A percentile compares a stretch with the other conserved stretches of the same genome.
Evolutionary conservation across 2,329 filamentous ascomycete genomes (phyloP).

Genomic region (Colletotrichum sansevieriae): DNA sequence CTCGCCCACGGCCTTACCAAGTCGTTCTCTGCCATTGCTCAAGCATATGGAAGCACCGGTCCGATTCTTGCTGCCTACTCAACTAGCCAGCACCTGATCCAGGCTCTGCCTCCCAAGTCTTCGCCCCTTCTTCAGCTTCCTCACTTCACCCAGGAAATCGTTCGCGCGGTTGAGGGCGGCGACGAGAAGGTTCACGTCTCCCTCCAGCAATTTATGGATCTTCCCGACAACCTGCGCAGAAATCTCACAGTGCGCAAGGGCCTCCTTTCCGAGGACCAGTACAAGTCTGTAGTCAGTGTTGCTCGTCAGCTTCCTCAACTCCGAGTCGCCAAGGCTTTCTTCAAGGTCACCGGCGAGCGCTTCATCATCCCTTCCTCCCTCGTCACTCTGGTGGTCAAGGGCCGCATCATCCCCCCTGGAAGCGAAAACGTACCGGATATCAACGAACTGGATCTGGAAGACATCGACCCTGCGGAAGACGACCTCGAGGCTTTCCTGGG

Average conservation of each 20-base stretch:
- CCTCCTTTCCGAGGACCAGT: slow-evolving; percentile 81
- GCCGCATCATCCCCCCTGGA: slow-evolving; percentile 91
- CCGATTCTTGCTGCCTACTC: slow-evolving; percentile 87
- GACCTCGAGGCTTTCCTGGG: slow-evolving; percentile 89
- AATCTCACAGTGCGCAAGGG: slow-evolving; percentile 77
- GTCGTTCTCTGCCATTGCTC: slow-evolving; percentile 86
- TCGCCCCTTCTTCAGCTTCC: slow-evolving; percentile 94
- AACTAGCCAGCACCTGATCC: slow-evolving; percentile 87
- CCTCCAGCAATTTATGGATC: slow-evolving; percentile 89
- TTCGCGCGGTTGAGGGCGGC: slow-evolving; percentile 75
- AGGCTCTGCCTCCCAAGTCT: slow-evolving; percentile 85
- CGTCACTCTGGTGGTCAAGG: slow-evolving; percentile 95
- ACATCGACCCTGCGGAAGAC: slow-evolving; percentile 92
- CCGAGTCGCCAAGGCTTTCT: slow-evolving; percentile 91
- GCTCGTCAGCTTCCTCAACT: slow-evolving; percentile 88
- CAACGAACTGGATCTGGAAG: slow-evolving; percentile 84
- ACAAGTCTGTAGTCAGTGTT: slow-evolving; percentile 79
- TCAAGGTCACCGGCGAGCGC: slow-evolving; percentile 97
- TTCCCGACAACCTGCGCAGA: slow-evolving; percentile 81
- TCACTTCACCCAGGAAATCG: slow-evolving; percentile 79
- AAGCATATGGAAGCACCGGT: slow-evolving; percentile 86
- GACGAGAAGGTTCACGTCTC: slow-evolving; percentile 81
- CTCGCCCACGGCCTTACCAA: slow-evolving; percentile 88
- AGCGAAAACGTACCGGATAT: slow-evolving; percentile 80
- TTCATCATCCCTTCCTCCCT: slow-evolving; percentile 92